Conservation (phyloP, 2,329 filamentous ascomycete genomes). For the Trichoderma sp. region DNA sequence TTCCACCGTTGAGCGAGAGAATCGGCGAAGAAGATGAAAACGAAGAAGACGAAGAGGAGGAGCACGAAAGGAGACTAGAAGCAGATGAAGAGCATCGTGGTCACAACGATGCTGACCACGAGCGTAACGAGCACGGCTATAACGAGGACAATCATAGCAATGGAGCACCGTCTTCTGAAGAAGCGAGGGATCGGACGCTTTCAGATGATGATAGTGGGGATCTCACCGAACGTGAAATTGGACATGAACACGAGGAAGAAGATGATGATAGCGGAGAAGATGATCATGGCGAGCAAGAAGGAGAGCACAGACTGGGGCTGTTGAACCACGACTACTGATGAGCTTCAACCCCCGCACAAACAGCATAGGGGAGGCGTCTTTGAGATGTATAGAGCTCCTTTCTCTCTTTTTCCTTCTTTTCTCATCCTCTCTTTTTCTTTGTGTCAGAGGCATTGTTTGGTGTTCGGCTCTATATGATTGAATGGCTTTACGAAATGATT, state of each 20-base stretch:
- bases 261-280: background rate
- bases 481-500: slow-evolving; percentile 22
- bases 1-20: slow-evolving; percentile 25
- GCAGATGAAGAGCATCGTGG: background rate
- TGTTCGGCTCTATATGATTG: slow-evolving; percentile 17
- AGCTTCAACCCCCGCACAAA: slow-evolving; percentile 20
- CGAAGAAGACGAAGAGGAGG: slow-evolving; percentile 17
- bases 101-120: background rate
- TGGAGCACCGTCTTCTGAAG: background rate
- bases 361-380: background rate
- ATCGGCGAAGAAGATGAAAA: slow-evolving; percentile 24
- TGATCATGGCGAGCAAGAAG: slow-evolving; percentile 1
- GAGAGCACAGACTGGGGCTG: slow-evolving; percentile 12
- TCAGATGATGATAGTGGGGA: slow-evolving; percentile 4
- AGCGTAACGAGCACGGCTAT: background rate
- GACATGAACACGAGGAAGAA: background rate
- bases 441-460: slow-evolving; percentile 12
- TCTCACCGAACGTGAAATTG: background rate
- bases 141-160: background rate
- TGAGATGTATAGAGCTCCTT: background rate
- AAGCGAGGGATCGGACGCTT: background rate
- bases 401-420: background rate
- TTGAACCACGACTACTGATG: slow-evolving; percentile 24
- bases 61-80: slow-evolving; percentile 21
- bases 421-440: background rate